Conservation (phyloP, 164 flowering plant species). For the Taxillus chinensis region DNA sequence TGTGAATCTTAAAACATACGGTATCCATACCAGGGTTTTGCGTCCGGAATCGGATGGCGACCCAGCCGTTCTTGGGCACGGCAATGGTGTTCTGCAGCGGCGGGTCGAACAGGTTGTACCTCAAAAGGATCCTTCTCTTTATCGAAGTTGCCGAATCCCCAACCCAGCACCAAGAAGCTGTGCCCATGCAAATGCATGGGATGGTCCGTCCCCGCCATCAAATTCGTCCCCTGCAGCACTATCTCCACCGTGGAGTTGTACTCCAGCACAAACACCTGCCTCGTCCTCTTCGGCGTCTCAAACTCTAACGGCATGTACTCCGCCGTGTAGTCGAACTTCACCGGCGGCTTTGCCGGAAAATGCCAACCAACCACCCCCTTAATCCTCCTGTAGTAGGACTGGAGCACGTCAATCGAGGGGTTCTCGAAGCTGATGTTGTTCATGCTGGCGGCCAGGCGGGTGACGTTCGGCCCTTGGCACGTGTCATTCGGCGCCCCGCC, state of each 20-base stretch:
- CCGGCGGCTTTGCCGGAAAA: slow-evolving; percentile 11
- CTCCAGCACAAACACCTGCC: slow-evolving; percentile 8
- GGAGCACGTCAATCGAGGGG: slow-evolving; percentile 2
- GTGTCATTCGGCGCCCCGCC: no score
- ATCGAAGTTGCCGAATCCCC: slow-evolving; percentile 13
- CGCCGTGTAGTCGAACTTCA: slow-evolving; percentile 5
- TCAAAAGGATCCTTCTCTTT: slow-evolving; percentile 6
- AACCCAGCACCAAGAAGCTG: slow-evolving; percentile 17
- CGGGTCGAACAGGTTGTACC: slow-evolving; percentile 17
- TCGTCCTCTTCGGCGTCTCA: background rate
- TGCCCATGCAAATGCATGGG: slow-evolving; percentile 23
- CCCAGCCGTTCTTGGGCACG: slow-evolving; percentile 18
- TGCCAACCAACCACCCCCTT: slow-evolving; percentile 5
- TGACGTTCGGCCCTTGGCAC: background rate
- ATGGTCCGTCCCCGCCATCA: slow-evolving; percentile 8
- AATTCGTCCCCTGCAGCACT: slow-evolving; percentile 15
- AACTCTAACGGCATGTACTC: background rate
- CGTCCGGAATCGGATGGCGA: slow-evolving; percentile 15
- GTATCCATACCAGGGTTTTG: slow-evolving; percentile 14
- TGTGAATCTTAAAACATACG: background rate
- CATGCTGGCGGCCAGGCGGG: slow-evolving; percentile 7
- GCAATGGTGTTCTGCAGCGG: slow-evolving; percentile 13
- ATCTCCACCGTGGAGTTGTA: slow-evolving; percentile 14
- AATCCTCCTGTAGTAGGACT: slow-evolving; percentile 8
- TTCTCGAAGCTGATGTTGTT: background rate